A percentile compares a stretch with the other conserved stretches of the same genome.
Evolutionary conservation across 257 asterid species (phyloP).

Genomic region (Galeopsis tetrahit): DNA sequence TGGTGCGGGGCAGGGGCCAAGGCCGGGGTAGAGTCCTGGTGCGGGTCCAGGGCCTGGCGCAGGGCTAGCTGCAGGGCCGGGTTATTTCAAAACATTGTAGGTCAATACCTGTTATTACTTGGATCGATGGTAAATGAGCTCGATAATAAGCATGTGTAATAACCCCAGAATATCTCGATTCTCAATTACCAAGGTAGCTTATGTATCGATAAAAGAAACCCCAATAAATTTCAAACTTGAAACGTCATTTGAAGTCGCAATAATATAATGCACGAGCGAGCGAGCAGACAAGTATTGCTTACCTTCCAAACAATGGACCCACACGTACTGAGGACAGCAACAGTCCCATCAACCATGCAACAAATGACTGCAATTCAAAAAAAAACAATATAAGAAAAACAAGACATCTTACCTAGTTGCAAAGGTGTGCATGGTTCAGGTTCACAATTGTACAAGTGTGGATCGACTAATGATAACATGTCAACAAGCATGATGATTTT

Average conservation of each 20-base stretch:
- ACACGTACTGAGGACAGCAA: constrained; percentile 50
- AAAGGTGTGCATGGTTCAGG: constrained; percentile 10
- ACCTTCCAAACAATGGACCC: constrained; percentile 89
- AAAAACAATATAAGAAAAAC: constrained; percentile 16
- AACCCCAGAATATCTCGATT: constrained; percentile 33
- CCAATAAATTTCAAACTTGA: neutral
- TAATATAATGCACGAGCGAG: neutral
- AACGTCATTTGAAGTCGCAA: constrained; percentile 1
- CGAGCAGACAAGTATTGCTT: constrained; percentile 31
- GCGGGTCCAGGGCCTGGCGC: no score
- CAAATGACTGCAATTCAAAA: constrained; percentile 70
- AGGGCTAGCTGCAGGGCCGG: no score
- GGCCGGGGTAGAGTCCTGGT: no score
- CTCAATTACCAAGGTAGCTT: constrained; percentile 23
- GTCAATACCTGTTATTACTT: constrained; percentile 8
- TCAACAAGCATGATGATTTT: constrained; percentile 17
- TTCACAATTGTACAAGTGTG: constrained; percentile 15
- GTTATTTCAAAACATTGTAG: constrained; percentile 9
- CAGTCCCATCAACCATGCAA: constrained; percentile 89
- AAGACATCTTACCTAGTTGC: constrained; percentile 19
- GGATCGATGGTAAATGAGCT: constrained; percentile 21
- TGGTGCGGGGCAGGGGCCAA: no score
- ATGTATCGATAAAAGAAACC: neutral
- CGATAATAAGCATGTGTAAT: constrained; percentile 8
- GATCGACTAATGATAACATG: neutral